These are phyloP conservation scores for Salix udensis DNA, from an alignment of 345 rosid genomes.

Conservation along the genomic window DNA sequence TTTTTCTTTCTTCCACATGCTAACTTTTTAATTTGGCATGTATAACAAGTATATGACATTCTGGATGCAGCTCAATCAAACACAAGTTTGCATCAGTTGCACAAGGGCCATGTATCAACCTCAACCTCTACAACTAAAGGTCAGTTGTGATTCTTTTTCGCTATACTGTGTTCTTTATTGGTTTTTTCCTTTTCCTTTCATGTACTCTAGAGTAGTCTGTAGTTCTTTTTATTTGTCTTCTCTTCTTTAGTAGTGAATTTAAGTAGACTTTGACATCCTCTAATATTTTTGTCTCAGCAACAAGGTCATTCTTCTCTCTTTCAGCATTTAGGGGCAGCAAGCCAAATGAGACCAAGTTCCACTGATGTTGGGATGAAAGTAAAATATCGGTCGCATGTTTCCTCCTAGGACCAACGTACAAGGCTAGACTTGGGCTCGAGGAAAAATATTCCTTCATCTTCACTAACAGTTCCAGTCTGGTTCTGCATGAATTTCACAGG, in stretches of 20 bases:
- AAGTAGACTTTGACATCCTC: background rate
- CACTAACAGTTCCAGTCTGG: background rate
- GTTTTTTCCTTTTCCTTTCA: background rate
- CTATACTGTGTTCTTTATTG: background rate
- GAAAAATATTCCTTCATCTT: background rate
- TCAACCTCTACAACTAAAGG: slow-evolving; percentile 48
- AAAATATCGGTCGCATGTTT: background rate
- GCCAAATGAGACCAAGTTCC: slow-evolving; percentile 49
- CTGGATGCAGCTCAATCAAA: slow-evolving; percentile 37
- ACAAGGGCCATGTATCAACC: slow-evolving; percentile 29
- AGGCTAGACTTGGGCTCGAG: background rate
- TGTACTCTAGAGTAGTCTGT: background rate
- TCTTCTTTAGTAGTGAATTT: background rate
- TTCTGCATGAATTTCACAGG: background rate
- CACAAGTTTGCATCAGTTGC: slow-evolving; percentile 27
- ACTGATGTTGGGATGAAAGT: slow-evolving; percentile 9
- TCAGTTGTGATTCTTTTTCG: slow-evolving; percentile 4
- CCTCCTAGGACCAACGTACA: background rate
- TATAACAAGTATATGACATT: slow-evolving; percentile 7
- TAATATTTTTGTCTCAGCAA: slow-evolving; percentile 32
- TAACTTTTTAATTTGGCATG: background rate
- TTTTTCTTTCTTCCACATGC: background rate
- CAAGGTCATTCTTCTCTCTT: slow-evolving; percentile 73
- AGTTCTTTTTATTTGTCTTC: background rate
- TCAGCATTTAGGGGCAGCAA: slow-evolving; percentile 63